Evolutionary conservation across 139 green algal species (phyloP).

Genomic region (Spirogloea muscicola): DNA sequence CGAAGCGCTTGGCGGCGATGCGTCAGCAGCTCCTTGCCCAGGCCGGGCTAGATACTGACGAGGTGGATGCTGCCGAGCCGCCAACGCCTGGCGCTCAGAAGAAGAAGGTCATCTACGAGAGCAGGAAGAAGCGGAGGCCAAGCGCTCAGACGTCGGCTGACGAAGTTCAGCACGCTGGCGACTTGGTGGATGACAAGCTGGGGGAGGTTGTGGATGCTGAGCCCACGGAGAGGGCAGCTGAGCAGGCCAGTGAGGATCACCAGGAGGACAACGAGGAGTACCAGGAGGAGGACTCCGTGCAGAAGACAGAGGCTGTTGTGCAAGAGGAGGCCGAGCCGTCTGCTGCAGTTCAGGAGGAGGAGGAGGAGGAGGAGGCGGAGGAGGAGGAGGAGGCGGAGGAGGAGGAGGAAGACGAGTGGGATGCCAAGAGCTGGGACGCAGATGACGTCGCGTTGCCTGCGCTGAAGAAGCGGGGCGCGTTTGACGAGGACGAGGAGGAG

Average conservation of each 20-base stretch:
- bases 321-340: conserved; percentile 39
- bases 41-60: conserved; percentile 33
- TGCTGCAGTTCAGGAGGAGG: background rate
- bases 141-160: too few relatives aligned
- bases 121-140: conserved; percentile 23
- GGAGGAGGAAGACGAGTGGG: conserved; percentile 58
- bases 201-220: background rate
- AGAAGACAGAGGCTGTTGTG: conserved; percentile 5
- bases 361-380: conserved; percentile 8
- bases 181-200: background rate
- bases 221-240: background rate
- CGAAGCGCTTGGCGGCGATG: conserved; percentile 72
- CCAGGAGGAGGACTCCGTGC: background rate
- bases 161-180: background rate
- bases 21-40: conserved; percentile 76
- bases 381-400: conserved; percentile 48
- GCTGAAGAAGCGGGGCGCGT: conserved; percentile 16
- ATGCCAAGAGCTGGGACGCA: conserved; percentile 50
- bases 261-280: background rate
- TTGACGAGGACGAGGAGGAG: conserved; percentile 49
- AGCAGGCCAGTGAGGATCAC: background rate
- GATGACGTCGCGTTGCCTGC: conserved; percentile 43
- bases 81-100: conserved; percentile 45
- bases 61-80: conserved; percentile 58
- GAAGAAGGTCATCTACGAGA: conserved; percentile 49